Percentiles rank a stretch among this genome's conserved stretches.
Conservation (phyloP, 106 monocot genomes). For the Apostasia shenzhenica region DNA sequence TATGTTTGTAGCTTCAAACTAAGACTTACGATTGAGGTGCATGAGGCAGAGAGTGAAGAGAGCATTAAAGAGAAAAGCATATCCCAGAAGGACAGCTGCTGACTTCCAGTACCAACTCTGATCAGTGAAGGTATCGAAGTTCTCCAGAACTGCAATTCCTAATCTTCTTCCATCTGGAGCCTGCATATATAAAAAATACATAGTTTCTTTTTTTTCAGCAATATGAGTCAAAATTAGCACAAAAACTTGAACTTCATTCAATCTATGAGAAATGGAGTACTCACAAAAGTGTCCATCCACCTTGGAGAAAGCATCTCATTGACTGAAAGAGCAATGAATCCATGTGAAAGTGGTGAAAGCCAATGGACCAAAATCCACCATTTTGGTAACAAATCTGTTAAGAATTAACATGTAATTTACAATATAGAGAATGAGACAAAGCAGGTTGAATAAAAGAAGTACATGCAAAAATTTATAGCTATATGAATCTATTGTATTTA, state of each 20-base stretch:
- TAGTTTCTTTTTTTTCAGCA: too few species aligned
- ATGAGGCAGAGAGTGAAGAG: conserved; percentile 76
- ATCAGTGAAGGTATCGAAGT: conserved; percentile 36
- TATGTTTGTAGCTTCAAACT: too few species aligned
- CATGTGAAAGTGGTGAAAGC: conserved; percentile 58
- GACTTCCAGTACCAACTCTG: conserved; percentile 84
- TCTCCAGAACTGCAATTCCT: conserved; percentile 44
- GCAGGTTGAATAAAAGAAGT: too few species aligned
- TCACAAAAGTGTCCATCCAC: conserved; percentile 53
- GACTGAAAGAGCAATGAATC: conserved; percentile 47
- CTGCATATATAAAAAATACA: neutral
- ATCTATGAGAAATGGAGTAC: neutral
- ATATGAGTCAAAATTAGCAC: too few species aligned
- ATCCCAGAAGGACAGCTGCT: conserved; percentile 56
- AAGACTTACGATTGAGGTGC: conserved; percentile 75
- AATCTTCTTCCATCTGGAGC: conserved; percentile 27
- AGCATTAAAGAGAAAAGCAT: conserved; percentile 73
- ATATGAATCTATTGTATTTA: too few species aligned
- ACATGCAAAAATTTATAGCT: too few species aligned
- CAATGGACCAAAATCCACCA: conserved; percentile 87
- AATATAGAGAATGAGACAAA: too few species aligned
- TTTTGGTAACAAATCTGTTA: conserved; percentile 51
- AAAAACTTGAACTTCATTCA: too few species aligned
- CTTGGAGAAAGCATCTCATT: conserved; percentile 70
- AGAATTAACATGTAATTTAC: neutral